Evolutionary conservation across 1,284 basidiomycete species (phyloP).

Genomic region (Leccinum pachyderme): DNA sequence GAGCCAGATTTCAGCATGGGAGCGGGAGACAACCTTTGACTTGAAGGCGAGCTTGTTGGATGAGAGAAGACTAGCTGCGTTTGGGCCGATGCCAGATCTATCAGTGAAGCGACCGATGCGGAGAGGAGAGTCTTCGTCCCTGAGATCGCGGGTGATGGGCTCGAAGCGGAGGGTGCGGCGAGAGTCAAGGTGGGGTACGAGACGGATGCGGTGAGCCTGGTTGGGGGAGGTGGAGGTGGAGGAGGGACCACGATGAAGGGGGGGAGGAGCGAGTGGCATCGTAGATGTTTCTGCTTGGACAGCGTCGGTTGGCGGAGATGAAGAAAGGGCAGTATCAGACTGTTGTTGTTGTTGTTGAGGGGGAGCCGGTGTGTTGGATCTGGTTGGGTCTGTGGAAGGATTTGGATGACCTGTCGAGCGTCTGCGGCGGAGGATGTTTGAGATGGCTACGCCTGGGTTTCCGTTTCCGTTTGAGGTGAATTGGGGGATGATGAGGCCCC

Average conservation of each 20-base stretch:
- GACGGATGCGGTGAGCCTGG: slow-evolving; percentile 62
- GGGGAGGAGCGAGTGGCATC: slow-evolving; percentile 28
- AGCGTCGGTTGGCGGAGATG: slow-evolving; percentile 9
- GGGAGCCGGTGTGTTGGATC: neutral
- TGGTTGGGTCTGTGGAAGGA: neutral
- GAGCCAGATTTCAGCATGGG: slow-evolving; percentile 95
- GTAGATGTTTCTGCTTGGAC: neutral
- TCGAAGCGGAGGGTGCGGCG: slow-evolving; percentile 91
- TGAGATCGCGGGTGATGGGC: slow-evolving; percentile 84
- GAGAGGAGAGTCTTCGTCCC: slow-evolving; percentile 64
- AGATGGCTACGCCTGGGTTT: slow-evolving; percentile 28
- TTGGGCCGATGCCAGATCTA: slow-evolving; percentile 64
- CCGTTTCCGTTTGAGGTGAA: slow-evolving; percentile 19
- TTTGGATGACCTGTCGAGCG: slow-evolving; percentile 43
- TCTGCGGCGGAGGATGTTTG: slow-evolving; percentile 49
- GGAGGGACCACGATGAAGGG: slow-evolving; percentile 23
- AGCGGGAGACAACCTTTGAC: slow-evolving; percentile 92
- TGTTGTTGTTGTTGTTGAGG: slow-evolving; percentile 3
- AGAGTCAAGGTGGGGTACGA: slow-evolving; percentile 93
- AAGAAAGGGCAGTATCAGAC: slow-evolving; percentile 14
- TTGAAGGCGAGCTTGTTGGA: slow-evolving; percentile 92
- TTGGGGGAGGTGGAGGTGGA: slow-evolving; percentile 19
- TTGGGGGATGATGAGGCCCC: slow-evolving; percentile 24
- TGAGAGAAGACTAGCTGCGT: slow-evolving; percentile 67
- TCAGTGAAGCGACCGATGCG: slow-evolving; percentile 94